Evolutionary conservation across 2,329 filamentous ascomycete species (phyloP), one percentile per base, ranked within the genome.

Genomic region (Orbilia oligospora): DNA sequence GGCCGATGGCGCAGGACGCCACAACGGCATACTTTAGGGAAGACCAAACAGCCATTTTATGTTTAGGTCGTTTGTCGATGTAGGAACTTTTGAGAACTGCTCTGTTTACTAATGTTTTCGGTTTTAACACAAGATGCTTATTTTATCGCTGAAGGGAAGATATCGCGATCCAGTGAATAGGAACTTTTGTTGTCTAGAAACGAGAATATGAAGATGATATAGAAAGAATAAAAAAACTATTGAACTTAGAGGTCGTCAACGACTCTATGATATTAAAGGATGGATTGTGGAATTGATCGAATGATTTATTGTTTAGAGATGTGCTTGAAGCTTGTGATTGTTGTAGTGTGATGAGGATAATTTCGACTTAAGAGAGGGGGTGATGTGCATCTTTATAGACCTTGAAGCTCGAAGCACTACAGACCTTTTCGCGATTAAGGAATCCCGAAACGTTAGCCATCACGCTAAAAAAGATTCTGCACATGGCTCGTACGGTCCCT

Each of bases 31-130:
- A 72, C 30, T 78, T 78, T 12, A 78, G 36, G 9, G 75, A 72
- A 9, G 75, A 78, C 68, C 68, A 78, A 27, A 71, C 68, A 49
- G 75, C 68, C 75, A 78, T 78, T n/a, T 55, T 64, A 67, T 41
- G 38, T 41, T 41, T 3, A 41, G 14, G 16, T 41, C 2, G 16
- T 41, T 16, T 41, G 38, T 16, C 12, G 36, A 38, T 14, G 16
- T 14, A 2, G 16, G 12, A 41, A 14, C 36, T 66, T 69, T 65
- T 1, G 36, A n/a, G 8, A 22, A 38, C 5, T 63, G 1, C 30
- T 27, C 20, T 27, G 38, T n/a, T 41, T 9, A 5, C 27, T 68
- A 1, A 18, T 44, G 24, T 0, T 18, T 18, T 27, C 8, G 22
- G 22, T 6, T 33, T 55, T 46, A 24, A 48, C 27, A 20, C 10